phyloP scores from a whole-genome alignment of 441 rosid species.

The Euphorbia corollata region DNA sequence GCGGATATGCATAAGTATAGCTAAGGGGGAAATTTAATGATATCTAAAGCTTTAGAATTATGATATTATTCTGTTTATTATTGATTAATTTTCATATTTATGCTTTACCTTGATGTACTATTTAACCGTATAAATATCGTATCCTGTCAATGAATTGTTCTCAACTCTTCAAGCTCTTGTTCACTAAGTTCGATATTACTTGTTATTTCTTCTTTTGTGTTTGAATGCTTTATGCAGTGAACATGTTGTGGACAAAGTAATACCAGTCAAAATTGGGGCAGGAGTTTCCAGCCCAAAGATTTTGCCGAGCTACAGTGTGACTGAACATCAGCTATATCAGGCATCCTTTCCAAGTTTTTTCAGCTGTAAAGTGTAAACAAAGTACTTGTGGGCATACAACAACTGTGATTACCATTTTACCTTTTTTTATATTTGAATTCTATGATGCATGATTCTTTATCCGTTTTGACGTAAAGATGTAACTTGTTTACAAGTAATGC shows the following conservation, averaged over 20 bases:
- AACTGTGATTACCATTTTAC: too few relatives aligned
- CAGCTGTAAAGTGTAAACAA: constrained; percentile 20
- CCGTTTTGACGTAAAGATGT: too few relatives aligned
- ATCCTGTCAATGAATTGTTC: not conserved
- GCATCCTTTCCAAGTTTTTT: constrained; percentile 30
- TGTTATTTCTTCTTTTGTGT: not conserved
- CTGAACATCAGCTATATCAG: constrained; percentile 23
- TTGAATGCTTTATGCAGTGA: constrained; percentile 28
- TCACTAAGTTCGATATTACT: not conserved
- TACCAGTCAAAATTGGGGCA: constrained; percentile 30
- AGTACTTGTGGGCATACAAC: too few relatives aligned
- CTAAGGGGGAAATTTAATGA: not conserved
- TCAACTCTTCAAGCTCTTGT: not conserved
- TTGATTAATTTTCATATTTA: not conserved
- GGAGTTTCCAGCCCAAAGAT: constrained; percentile 31
- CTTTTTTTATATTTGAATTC: too few relatives aligned
- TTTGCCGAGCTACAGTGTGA: constrained; percentile 30
- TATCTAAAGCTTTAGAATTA: not conserved
- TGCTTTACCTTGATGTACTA: not conserved
- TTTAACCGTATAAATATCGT: not conserved
- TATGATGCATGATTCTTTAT: too few relatives aligned
- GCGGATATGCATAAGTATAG: not conserved
- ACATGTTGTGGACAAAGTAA: constrained; percentile 21
- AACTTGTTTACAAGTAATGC: too few relatives aligned
- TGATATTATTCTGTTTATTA: not conserved